A percentile compares a stretch with the other conserved stretches of the same genome.
Evolutionary conservation across 2,329 filamentous ascomycete genomes (phyloP).

Genomic region (Neopestalotiopsis clavispora): DNA sequence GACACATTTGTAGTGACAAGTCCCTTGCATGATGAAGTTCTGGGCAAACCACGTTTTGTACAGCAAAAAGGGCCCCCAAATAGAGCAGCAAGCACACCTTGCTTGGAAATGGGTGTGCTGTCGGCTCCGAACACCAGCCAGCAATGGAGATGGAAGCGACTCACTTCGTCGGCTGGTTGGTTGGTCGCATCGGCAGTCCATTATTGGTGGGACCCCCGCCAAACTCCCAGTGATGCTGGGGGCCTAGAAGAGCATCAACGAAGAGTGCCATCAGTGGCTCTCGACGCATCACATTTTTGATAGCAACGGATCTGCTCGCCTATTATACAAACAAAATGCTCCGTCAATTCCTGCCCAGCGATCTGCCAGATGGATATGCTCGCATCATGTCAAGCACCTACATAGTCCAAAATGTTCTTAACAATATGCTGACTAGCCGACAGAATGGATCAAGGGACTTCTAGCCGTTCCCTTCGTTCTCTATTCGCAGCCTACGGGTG

Average conservation of each 20-base stretch:
- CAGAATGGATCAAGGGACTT: slow-evolving; percentile 96
- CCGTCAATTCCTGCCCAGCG: neutral
- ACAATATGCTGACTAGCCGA: slow-evolving; percentile 17
- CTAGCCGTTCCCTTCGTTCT: slow-evolving; percentile 95
- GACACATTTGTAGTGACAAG: neutral
- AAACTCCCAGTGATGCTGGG: neutral
- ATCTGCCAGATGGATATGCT: neutral
- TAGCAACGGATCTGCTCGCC: too few species aligned
- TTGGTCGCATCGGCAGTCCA: neutral
- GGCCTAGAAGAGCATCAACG: slow-evolving; percentile 9
- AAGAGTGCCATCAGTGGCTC: neutral
- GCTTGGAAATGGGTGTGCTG: neutral
- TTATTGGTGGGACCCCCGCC: neutral
- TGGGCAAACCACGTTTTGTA: neutral
- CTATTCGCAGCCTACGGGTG: slow-evolving; percentile 90
- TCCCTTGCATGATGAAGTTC: neutral
- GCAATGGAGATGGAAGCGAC: neutral
- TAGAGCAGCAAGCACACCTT: neutral
- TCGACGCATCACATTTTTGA: too few species aligned
- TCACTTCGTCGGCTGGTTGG: neutral
- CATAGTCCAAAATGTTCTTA: slow-evolving; percentile 5
- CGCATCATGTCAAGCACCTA: neutral
- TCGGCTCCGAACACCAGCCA: neutral
- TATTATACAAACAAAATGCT: neutral
- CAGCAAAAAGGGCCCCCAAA: neutral